phyloP scores from a whole-genome alignment of 2,329 filamentous ascomycete genomes.

The Phialophora verrucosa region DNA sequence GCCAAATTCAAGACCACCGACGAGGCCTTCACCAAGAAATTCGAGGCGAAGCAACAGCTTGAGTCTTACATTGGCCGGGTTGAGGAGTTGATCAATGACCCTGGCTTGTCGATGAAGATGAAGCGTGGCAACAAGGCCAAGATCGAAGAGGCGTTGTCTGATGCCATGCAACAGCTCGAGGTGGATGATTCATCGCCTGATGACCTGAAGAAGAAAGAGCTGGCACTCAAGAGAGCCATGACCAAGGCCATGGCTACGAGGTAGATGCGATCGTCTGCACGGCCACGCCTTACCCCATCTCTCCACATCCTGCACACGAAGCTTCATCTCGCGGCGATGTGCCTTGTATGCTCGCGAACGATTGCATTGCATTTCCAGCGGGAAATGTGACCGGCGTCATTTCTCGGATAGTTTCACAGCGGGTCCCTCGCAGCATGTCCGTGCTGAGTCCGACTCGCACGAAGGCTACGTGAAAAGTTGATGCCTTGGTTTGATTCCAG shows the following conservation, averaged over 20 bases:
- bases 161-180: constrained; percentile 97
- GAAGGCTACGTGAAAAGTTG: constrained; percentile 15
- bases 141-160: constrained; percentile 95
- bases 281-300: background rate
- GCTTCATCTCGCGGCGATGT: constrained; percentile 2
- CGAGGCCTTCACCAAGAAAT: constrained; percentile 98
- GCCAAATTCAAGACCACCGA: constrained; percentile 99
- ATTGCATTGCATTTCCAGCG: constrained; percentile 24
- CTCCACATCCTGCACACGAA: background rate
- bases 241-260: constrained; percentile 97
- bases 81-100: constrained; percentile 98
- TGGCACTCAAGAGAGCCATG: constrained; percentile 94
- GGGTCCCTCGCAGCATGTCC: constrained; percentile 2
- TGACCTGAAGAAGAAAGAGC: constrained; percentile 99
- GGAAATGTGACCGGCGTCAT: constrained; percentile 24
- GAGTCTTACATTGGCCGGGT: constrained; percentile 99
- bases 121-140: constrained; percentile 99
- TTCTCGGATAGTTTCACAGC: constrained; percentile 26
- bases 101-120: constrained; percentile 91
- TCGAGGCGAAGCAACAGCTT: constrained; percentile 98
- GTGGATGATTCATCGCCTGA: constrained; percentile 88
- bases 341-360: constrained; percentile 23
- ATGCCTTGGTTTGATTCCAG: constrained; percentile 18
- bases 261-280: constrained; percentile 59
- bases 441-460: background rate